Conservation (phyloP, 2,329 filamentous ascomycete species). For the Rasamsonia emersonii region DNA sequence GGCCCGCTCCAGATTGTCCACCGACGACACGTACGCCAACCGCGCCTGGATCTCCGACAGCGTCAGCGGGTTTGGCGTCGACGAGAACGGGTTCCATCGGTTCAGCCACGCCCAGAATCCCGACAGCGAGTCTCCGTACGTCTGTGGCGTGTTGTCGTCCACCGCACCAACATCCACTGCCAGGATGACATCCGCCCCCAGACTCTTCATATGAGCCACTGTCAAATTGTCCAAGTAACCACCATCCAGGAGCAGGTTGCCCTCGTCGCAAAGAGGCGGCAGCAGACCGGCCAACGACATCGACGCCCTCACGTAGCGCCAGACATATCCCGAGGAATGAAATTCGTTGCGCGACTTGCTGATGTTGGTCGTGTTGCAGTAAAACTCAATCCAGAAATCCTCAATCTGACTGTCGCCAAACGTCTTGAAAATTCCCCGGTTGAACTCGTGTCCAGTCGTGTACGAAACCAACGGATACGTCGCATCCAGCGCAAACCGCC, state of each 20-base stretch:
- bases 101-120: slow-evolving; percentile 94
- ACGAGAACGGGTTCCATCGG: slow-evolving; percentile 92
- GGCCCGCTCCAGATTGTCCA: slow-evolving; percentile 87
- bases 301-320: slow-evolving; percentile 91
- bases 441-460: slow-evolving; percentile 97
- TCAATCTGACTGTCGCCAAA: slow-evolving; percentile 97
- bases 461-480: slow-evolving; percentile 96
- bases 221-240: slow-evolving; percentile 97
- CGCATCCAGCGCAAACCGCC: slow-evolving; percentile 92
- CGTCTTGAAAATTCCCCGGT: slow-evolving; percentile 96
- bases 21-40: slow-evolving; percentile 87
- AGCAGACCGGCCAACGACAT: slow-evolving; percentile 93
- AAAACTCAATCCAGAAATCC: slow-evolving; percentile 98
- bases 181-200: slow-evolving; percentile 90
- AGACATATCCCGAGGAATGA: slow-evolving; percentile 93
- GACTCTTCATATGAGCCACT: slow-evolving; percentile 90
- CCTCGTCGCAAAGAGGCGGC: slow-evolving; percentile 91
- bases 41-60: slow-evolving; percentile 92
- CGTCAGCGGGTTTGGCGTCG: slow-evolving; percentile 83
- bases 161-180: slow-evolving; percentile 89
- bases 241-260: slow-evolving; percentile 91
- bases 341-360: slow-evolving; percentile 86
- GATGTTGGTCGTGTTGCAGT: slow-evolving; percentile 99
- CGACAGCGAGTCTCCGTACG: slow-evolving; percentile 87
- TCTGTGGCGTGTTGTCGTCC: slow-evolving; percentile 85